phyloP scores from a whole-genome alignment of 1,284 basidiomycete species.

The Leucoagaricus sp. region DNA sequence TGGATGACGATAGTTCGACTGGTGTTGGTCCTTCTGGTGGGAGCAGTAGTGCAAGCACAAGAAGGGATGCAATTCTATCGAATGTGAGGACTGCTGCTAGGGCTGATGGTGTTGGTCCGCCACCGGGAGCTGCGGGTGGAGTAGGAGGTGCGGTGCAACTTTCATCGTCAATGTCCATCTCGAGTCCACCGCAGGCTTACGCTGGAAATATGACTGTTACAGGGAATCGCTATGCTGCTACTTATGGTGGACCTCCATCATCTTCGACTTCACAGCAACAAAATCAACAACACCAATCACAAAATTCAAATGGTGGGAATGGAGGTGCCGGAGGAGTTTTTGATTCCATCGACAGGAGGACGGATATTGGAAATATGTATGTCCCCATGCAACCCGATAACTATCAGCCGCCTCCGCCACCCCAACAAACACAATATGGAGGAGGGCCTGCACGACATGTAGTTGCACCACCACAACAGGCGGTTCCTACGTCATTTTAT shows the following conservation, averaged over 20 bases:
- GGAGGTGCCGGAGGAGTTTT: conserved; percentile 32
- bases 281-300: conserved; percentile 18
- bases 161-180: conserved; percentile 41
- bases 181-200: conserved; percentile 75
- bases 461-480: conserved; percentile 49
- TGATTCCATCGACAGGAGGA: conserved; percentile 59
- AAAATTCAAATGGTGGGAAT: conserved; percentile 3
- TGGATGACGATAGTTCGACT: conserved; percentile 43
- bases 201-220: conserved; percentile 37
- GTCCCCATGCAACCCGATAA: conserved; percentile 81
- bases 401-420: conserved; percentile 64
- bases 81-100: conserved; percentile 72
- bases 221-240: conserved; percentile 57
- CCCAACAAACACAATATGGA: conserved; percentile 75
- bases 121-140: conserved; percentile 30
- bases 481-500: conserved; percentile 64
- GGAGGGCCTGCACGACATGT: conserved; percentile 51
- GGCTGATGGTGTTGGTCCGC: conserved; percentile 41
- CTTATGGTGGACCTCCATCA: conserved; percentile 37
- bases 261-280: conserved; percentile 33
- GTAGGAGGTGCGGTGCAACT: conserved; percentile 27
- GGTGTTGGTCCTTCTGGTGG: neutral
- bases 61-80: conserved; percentile 71
- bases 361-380: conserved; percentile 68
- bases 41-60: conserved; percentile 15